Conservation (phyloP, 768 basidiomycete genomes). For the Russula dissimulans region DNA sequence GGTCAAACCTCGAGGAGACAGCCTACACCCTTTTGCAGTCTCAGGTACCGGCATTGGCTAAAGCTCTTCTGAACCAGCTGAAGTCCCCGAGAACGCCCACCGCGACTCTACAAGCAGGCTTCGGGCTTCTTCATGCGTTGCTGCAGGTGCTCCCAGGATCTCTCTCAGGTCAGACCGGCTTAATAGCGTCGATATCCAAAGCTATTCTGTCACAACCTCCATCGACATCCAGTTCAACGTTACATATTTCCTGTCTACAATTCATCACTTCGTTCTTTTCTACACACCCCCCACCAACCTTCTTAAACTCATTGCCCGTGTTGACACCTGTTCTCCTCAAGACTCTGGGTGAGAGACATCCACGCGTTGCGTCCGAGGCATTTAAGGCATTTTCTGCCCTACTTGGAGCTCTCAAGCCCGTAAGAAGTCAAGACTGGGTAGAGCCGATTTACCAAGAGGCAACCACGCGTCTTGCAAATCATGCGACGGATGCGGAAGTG, state of each 20-base stretch:
- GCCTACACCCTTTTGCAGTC: conserved; percentile 61
- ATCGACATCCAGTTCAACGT: conserved; percentile 66
- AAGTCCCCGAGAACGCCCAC: conserved; percentile 71
- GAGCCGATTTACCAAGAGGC: conserved; percentile 70
- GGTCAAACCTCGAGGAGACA: conserved; percentile 65
- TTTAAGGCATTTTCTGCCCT: conserved; percentile 84
- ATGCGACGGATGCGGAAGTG: conserved; percentile 90
- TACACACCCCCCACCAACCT: conserved; percentile 53
- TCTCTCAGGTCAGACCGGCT: conserved; percentile 55
- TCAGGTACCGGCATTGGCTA: conserved; percentile 73
- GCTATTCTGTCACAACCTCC: conserved; percentile 56
- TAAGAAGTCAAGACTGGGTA: conserved; percentile 56
- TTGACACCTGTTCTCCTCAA: conserved; percentile 70
- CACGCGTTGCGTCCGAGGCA: conserved; percentile 79
- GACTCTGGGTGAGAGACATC: conserved; percentile 73
- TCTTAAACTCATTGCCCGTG: conserved; percentile 47
- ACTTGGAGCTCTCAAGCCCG: conserved; percentile 63
- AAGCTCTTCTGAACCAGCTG: conserved; percentile 77
- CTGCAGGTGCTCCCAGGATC: conserved; percentile 78
- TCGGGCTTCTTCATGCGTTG: conserved; percentile 65
- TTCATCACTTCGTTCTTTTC: conserved; percentile 83
- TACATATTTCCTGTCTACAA: conserved; percentile 76
- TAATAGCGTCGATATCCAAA: conserved; percentile 57
- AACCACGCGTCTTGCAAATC: conserved; percentile 54
- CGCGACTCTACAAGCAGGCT: conserved; percentile 76